Evolutionary conservation across 371 early-diverging fungal genomes (phyloP).

Genomic region (Zopfochytrium polystomum): DNA sequence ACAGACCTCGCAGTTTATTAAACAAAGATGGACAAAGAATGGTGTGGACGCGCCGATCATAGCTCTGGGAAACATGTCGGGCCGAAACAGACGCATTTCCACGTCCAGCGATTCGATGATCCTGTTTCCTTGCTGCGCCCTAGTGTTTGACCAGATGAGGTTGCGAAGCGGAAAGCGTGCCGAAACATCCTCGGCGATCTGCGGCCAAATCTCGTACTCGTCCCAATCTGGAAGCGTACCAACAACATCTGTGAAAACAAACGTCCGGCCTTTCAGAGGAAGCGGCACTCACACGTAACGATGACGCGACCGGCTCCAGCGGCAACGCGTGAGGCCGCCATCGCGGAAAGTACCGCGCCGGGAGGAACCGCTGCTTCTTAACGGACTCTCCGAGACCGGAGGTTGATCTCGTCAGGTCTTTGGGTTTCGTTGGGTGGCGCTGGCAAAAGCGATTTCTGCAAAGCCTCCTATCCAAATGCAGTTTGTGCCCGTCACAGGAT

Average conservation of each 20-base stretch:
- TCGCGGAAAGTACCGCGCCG: not conserved
- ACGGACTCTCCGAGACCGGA: not conserved
- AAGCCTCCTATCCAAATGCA: not conserved
- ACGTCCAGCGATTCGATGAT: conserved; percentile 55
- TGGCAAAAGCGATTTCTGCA: not conserved
- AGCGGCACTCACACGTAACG: not conserved
- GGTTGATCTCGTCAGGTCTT: not conserved
- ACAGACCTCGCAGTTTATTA: conserved; percentile 71
- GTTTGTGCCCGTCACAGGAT: too few species aligned
- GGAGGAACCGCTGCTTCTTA: not conserved
- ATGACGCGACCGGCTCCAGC: not conserved
- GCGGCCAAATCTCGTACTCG: conserved; percentile 5
- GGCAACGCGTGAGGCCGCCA: not conserved
- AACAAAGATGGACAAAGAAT: conserved; percentile 72
- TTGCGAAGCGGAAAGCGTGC: not conserved
- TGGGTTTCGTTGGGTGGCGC: not conserved
- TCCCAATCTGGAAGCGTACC: not conserved
- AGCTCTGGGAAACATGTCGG: conserved; percentile 55
- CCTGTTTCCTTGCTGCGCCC: conserved; percentile 22
- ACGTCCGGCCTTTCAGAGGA: too few species aligned
- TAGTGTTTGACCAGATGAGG: not conserved
- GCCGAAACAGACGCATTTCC: conserved; percentile 63
- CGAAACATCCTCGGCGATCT: not conserved
- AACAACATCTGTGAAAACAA: not conserved
- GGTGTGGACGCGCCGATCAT: conserved; percentile 62